Conservation (phyloP, 179 eudicot species). For the Drosera spatulata region DNA sequence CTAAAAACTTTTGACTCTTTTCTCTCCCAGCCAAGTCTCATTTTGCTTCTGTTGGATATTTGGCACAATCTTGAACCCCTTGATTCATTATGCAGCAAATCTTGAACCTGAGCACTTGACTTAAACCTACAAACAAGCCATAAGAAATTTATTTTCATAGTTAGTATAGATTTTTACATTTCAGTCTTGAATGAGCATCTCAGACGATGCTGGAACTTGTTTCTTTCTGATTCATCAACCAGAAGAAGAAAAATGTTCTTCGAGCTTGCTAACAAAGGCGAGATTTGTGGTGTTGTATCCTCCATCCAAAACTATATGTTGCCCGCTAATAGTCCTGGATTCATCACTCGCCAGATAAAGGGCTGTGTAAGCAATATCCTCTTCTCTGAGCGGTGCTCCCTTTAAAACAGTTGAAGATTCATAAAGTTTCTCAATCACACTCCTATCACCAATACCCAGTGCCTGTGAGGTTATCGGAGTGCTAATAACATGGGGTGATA, state of each 20-base stretch:
- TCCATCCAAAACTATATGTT: slow-evolving; percentile 5
- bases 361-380: slow-evolving; percentile 14
- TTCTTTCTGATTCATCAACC: too few relatives aligned
- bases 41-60: too few relatives aligned
- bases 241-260: not conserved
- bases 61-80: too few relatives aligned
- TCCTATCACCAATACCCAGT: not conserved
- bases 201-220: too few relatives aligned
- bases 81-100: too few relatives aligned
- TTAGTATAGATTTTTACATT: too few relatives aligned
- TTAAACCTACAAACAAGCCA: too few relatives aligned
- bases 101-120: too few relatives aligned
- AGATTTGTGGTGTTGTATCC: slow-evolving; percentile 6
- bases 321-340: slow-evolving; percentile 10
- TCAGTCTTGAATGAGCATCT: too few relatives aligned
- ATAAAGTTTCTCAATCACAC: slow-evolving; percentile 1
- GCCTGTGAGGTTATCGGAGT: slow-evolving; percentile 6
- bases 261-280: not conserved
- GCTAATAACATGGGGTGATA: slow-evolving; percentile 6
- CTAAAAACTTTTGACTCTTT: too few relatives aligned
- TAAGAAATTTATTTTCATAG: too few relatives aligned
- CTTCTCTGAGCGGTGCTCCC: slow-evolving; percentile 5
- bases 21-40: too few relatives aligned
- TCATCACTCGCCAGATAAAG: slow-evolving; percentile 12
- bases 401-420: slow-evolving; percentile 4